Evolutionary conservation across 1,139 yeast genomes (phyloP), one percentile per base, ranked within the genome.

Genomic region (Taphrina confusa): DNA sequence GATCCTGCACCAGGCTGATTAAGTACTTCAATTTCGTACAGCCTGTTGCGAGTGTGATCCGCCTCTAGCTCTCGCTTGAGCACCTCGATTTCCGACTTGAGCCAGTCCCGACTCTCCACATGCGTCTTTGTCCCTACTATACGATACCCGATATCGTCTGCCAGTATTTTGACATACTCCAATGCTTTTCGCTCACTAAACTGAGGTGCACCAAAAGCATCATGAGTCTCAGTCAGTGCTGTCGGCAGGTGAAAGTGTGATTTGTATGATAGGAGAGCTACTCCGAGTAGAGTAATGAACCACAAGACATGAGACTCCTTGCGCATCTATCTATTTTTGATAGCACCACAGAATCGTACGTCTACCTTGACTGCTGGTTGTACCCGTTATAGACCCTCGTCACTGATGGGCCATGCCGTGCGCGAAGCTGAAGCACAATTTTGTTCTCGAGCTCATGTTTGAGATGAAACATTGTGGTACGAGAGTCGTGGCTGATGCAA

Each of bases 51-150:
- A 14, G 23, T 23, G 6, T 54, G 56, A 33, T 50, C 49, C 22
- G 33, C 28, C 45, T 55, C 50, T 16, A 54, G 47, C 18, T 60
- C 52, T 16, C 39, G 46, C 6, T 22, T 42, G 20, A 54, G n/a
- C 9, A 54, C 46, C 16, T 52, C 34, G 12, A 60, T 34, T 28
- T 60, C 62, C 20, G 46, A 14, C 57, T 44, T 45, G 28, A 60
- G 49, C 49, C 54, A 60, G 47, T 46, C 45, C 34, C 62, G 36
- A 16, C 60, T 49, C 16, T 33, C 42, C 11, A 54, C 60, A 42
- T 60, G 60, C 30, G 58, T 47, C 47, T 54, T 37, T 22, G 62
- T 46, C 8, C 62, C 62, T 12, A 60, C 60, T n/a, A 55, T 60
- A 4, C 62, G 60, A 30, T 60, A 60, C 11, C 62, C 62, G 20